Conservation (phyloP, 2,329 filamentous ascomycete genomes). For the Fusarium bactridioides region DNA sequence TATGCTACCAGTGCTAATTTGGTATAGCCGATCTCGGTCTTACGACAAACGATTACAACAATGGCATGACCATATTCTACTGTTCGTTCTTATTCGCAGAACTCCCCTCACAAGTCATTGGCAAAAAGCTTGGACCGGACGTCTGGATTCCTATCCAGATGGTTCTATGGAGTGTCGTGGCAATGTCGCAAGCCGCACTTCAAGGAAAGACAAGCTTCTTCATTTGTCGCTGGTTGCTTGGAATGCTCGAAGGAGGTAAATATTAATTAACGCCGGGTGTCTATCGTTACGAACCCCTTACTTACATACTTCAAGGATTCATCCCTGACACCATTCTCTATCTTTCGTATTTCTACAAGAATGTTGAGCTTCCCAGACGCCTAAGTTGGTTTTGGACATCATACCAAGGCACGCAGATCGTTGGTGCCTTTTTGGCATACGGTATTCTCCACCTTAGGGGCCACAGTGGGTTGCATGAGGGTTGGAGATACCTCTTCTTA, state of each 20-base stretch:
- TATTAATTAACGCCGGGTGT: background rate
- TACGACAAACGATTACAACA: background rate
- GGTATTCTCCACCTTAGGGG: background rate
- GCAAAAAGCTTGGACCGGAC: background rate
- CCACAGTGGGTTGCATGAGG: background rate
- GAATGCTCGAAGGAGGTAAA: background rate
- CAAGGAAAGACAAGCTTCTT: background rate
- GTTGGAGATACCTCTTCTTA: background rate
- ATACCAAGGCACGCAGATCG: background rate
- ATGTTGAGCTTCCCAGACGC: background rate
- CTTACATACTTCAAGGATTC: background rate
- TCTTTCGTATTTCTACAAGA: background rate
- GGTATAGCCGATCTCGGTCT: background rate
- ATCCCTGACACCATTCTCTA: background rate
- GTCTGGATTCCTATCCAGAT: background rate
- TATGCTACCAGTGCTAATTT: background rate
- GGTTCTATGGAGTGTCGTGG: background rate
- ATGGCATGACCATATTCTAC: background rate
- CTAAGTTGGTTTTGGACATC: background rate
- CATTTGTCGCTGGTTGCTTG: background rate
- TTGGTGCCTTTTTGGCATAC: background rate
- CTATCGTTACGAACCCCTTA: background rate
- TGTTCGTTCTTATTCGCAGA: background rate
- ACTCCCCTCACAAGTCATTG: background rate
- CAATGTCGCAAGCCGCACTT: background rate